phyloP scores from a whole-genome alignment of 495 filamentous ascomycete species.

The Podospora pseudocomata region DNA sequence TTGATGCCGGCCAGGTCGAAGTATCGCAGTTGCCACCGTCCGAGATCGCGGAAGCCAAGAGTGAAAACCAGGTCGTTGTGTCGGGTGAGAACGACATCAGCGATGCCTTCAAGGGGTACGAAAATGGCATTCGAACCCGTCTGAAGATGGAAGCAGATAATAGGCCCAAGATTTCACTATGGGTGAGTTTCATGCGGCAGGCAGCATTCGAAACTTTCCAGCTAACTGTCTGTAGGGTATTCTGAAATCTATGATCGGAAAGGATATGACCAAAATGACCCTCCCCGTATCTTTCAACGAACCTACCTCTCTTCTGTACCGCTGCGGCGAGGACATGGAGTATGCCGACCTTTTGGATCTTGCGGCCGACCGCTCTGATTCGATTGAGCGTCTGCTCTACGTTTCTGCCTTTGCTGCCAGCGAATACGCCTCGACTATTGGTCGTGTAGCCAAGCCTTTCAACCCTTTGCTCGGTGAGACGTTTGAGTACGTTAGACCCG shows the following conservation, averaged over 20 bases:
- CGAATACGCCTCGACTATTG: slow-evolving; percentile 95
- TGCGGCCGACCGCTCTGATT: slow-evolving; percentile 79
- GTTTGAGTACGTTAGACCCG: slow-evolving; percentile 91
- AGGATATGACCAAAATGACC: slow-evolving; percentile 99
- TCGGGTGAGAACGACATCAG: slow-evolving; percentile 58
- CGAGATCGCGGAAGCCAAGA: slow-evolving; percentile 41
- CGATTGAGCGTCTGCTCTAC: slow-evolving; percentile 91
- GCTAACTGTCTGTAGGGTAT: slow-evolving; percentile 63
- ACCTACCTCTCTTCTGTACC: slow-evolving; percentile 93
- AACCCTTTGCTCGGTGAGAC: slow-evolving; percentile 95
- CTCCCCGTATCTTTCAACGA: slow-evolving; percentile 98
- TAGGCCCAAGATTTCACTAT: slow-evolving; percentile 88
- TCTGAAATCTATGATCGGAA: slow-evolving; percentile 98
- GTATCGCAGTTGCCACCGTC: slow-evolving; percentile 55
- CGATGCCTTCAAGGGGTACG: slow-evolving; percentile 83
- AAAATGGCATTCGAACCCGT: slow-evolving; percentile 71
- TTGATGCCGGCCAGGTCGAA: slow-evolving; percentile 87
- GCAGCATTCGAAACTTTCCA: not conserved
- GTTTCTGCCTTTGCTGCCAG: slow-evolving; percentile 92
- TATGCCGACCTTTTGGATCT: slow-evolving; percentile 90
- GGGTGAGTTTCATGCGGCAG: slow-evolving; percentile 59
- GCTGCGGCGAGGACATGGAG: slow-evolving; percentile 95
- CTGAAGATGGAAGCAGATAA: slow-evolving; percentile 91
- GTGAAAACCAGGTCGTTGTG: slow-evolving; percentile 39
- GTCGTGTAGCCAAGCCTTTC: slow-evolving; percentile 95